Evolutionary conservation across 2,329 filamentous ascomycete species (phyloP), one percentile per base, ranked within the genome.

Genomic region (Ascochyta viciae-villosae): DNA sequence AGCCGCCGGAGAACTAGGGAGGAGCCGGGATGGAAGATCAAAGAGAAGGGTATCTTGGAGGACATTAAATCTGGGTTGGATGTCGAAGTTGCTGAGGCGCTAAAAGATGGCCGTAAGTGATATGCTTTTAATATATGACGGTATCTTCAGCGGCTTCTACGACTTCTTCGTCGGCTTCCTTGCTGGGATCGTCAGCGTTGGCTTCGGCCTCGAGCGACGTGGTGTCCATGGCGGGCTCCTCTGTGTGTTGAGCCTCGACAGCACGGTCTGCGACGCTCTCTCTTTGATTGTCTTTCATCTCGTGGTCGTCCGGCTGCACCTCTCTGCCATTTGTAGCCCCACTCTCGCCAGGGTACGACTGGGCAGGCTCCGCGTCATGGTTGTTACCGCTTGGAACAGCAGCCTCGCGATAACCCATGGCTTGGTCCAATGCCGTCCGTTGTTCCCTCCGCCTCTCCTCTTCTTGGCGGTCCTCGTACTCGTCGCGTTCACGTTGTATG

Each of bases 91-190:
- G 52, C 52, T 1, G 24, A 46, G 23, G 46, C 34, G 41, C 41
- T 55, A 23, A 47, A 23, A 24, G 31, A 27, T 22, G 24, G 16
- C n/a, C 9, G 34, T 13, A 22, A 12, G 16, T 27, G 12, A 26
- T 33, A 24, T 34, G 19, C 23, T 39, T 58, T 84, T 80, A 96
- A 79, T 96, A 96, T 57, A 96, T 94, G 49, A 96, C 91, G 66
- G 89, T 92, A 69, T 96, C 92, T 78, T 97, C 92, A 57, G 92
- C 91, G 50, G 89, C 90, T 49, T 68, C 90, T 50, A 95, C 87
- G 63, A 96, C 83, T 53, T 94, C 88, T 68, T 93, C 90, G 83
- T 64, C 83, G 72, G 55, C 80, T 39, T 81, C 68, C 69, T 77
- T 78, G 68, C 76, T 72, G 59, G 69, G 63, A 60, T 76, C 74